These are phyloP conservation scores for Wallacemonas sp. DNA, from an alignment of 208 protist species.

Conservation along the genomic window DNA sequence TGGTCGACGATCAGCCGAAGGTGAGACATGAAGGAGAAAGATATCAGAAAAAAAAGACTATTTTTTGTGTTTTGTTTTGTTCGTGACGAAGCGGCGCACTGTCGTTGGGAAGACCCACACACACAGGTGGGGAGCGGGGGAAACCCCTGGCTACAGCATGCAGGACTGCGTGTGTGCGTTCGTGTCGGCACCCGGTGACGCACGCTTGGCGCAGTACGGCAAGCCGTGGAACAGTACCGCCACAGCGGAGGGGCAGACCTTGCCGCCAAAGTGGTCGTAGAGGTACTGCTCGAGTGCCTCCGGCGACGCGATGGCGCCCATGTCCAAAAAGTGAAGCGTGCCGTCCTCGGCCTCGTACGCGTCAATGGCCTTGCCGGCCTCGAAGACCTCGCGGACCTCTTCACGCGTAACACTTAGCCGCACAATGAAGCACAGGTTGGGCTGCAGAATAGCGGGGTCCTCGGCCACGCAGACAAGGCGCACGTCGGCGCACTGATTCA, in stretches of 20 bases:
- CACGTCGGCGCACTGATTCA: conserved; percentile 17
- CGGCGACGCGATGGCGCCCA: conserved; percentile 2
- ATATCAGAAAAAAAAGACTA: background rate
- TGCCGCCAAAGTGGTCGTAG: conserved; percentile 22
- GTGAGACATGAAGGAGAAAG: too few relatives aligned
- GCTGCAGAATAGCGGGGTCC: conserved; percentile 31
- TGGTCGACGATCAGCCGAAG: too few relatives aligned
- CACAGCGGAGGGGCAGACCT: conserved; percentile 35
- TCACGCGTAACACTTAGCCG: conserved; percentile 1
- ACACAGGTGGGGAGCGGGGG: too few relatives aligned
- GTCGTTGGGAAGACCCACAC: too few relatives aligned
- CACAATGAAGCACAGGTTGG: conserved; percentile 45
- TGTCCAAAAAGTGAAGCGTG: conserved; percentile 33
- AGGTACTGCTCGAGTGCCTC: conserved; percentile 26
- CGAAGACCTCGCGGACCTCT: conserved; percentile 36
- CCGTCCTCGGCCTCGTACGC: conserved; percentile 43
- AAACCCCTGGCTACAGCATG: too few relatives aligned
- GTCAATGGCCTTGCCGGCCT: conserved; percentile 28
- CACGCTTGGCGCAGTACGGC: background rate
- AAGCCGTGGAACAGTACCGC: conserved; percentile 32
- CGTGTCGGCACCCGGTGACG: too few relatives aligned
- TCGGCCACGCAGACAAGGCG: conserved; percentile 38
- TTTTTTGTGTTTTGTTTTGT: background rate
- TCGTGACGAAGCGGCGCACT: too few relatives aligned
- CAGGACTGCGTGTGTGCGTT: background rate